Conservation (phyloP, 2,329 filamentous ascomycete genomes). For the Leptographium flavum region DNA sequence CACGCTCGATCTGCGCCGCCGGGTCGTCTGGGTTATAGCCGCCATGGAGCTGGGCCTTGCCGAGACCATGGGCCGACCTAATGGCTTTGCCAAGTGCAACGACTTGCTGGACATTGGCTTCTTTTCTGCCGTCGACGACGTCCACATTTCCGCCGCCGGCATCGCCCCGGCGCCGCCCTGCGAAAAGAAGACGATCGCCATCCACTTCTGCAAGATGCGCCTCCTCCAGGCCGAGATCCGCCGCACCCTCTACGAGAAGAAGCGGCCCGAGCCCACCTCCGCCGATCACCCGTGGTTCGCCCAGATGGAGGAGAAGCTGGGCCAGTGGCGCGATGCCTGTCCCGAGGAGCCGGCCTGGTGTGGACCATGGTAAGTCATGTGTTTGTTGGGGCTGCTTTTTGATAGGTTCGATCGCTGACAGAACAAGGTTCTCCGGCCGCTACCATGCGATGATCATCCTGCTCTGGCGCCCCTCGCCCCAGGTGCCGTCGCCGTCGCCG, state of each 20-base stretch:
- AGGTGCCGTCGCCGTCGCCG: conserved; percentile 72
- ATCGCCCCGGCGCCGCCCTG: conserved; percentile 59
- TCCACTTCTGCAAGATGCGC: conserved; percentile 90
- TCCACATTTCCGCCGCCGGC: conserved; percentile 64
- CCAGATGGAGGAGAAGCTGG: conserved; percentile 63
- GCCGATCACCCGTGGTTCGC: conserved; percentile 81
- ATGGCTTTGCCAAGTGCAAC: conserved; percentile 65
- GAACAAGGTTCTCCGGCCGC: conserved; percentile 43
- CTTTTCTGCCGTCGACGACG: conserved; percentile 70
- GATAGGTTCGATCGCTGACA: no score
- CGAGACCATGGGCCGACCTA: conserved; percentile 76
- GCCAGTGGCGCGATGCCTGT: conserved; percentile 63
- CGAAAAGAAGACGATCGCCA: conserved; percentile 73
- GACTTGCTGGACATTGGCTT: conserved; percentile 78
- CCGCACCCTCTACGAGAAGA: conserved; percentile 72
- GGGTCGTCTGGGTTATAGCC: conserved; percentile 76
- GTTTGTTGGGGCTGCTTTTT: neutral
- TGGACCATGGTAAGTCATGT: conserved; percentile 55
- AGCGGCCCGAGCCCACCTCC: conserved; percentile 58
- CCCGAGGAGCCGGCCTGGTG: conserved; percentile 60
- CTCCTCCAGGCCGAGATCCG: conserved; percentile 78
- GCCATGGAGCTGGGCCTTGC: conserved; percentile 83
- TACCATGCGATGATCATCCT: conserved; percentile 84
- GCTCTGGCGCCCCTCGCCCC: conserved; percentile 80
- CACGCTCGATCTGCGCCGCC: conserved; percentile 76